Evolutionary conservation across 2,329 filamentous ascomycete genomes (phyloP).

Genomic region (Lachnellula suecica): DNA sequence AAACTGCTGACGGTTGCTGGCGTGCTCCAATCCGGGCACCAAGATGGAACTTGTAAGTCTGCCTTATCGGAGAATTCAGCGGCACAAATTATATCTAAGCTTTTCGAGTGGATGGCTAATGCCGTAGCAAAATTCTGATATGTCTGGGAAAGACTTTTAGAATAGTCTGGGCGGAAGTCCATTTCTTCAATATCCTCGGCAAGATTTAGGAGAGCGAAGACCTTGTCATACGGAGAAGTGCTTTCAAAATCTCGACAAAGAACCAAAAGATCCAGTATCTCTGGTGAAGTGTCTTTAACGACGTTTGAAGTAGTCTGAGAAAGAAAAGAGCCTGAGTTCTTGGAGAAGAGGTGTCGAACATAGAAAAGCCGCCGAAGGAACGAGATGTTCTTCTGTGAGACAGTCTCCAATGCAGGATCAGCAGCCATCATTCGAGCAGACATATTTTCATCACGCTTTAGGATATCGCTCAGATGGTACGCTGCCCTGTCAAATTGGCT

Average conservation of each 20-base stretch:
- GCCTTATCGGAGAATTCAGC: background rate
- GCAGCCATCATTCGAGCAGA: slow-evolving; percentile 5
- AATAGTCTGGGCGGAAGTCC: slow-evolving; percentile 6
- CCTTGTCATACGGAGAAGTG: slow-evolving; percentile 11
- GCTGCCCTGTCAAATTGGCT: slow-evolving; percentile 6
- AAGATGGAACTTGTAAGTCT: slow-evolving; percentile 2
- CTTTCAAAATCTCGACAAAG: slow-evolving; percentile 11
- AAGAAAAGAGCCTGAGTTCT: background rate
- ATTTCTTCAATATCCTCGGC: slow-evolving; percentile 7
- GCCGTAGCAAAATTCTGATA: slow-evolving; percentile 5
- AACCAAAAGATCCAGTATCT: slow-evolving; percentile 6
- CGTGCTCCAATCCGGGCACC: slow-evolving; percentile 13
- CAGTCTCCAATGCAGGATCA: background rate
- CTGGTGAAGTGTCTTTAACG: slow-evolving; percentile 3
- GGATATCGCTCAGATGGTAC: slow-evolving; percentile 7
- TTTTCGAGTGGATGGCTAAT: slow-evolving; percentile 5
- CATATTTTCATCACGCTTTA: slow-evolving; percentile 5
- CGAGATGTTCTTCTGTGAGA: slow-evolving; percentile 6
- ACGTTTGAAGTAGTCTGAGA: background rate
- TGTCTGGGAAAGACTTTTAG: slow-evolving; percentile 1
- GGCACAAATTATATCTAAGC: slow-evolving; percentile 11
- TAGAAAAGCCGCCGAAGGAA: slow-evolving; percentile 9
- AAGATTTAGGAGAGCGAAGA: slow-evolving; percentile 10
- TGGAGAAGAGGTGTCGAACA: slow-evolving; percentile 6
- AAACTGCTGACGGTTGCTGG: slow-evolving; percentile 7